Percentiles rank a stretch among this genome's conserved stretches.
Conservation (phyloP, 2,329 filamentous ascomycete genomes). For the Xylariaceae sp. region DNA sequence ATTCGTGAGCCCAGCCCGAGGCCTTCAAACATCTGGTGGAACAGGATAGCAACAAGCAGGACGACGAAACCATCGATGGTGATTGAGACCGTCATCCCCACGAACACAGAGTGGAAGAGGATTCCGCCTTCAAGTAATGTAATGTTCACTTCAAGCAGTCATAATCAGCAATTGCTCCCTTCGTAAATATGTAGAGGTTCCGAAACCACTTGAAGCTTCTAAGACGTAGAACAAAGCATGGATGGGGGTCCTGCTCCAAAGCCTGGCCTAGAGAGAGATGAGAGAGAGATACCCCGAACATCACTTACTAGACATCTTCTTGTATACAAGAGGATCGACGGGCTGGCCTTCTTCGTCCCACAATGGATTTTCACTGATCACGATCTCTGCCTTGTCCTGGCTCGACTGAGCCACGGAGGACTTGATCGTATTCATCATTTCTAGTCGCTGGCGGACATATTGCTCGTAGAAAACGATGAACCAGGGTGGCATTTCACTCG, state of each 20-base stretch:
- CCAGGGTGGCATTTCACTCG: too few species aligned
- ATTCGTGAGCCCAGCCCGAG: slow-evolving; percentile 75
- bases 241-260: too few species aligned
- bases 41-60: slow-evolving; percentile 71
- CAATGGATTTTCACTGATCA: slow-evolving; percentile 45
- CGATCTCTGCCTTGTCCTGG: slow-evolving; percentile 35
- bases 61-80: slow-evolving; percentile 71
- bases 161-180: not conserved
- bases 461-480: too few species aligned
- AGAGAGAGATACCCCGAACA: too few species aligned
- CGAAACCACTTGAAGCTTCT: too few species aligned
- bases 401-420: too few species aligned
- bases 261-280: too few species aligned
- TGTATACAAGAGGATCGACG: slow-evolving; percentile 56
- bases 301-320: slow-evolving; percentile 60
- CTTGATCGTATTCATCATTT: too few species aligned
- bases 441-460: too few species aligned
- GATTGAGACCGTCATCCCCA: slow-evolving; percentile 75
- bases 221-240: too few species aligned
- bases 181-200: not conserved
- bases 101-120: slow-evolving; percentile 79
- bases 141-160: slow-evolving; percentile 62
- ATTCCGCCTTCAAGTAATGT: slow-evolving; percentile 79
- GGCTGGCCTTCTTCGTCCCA: slow-evolving; percentile 53
- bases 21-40: slow-evolving; percentile 75